These are phyloP conservation scores for Sporisorium iseilematis-ciliati DNA, from an alignment of 1,284 basidiomycete species.

Conservation along the genomic window DNA sequence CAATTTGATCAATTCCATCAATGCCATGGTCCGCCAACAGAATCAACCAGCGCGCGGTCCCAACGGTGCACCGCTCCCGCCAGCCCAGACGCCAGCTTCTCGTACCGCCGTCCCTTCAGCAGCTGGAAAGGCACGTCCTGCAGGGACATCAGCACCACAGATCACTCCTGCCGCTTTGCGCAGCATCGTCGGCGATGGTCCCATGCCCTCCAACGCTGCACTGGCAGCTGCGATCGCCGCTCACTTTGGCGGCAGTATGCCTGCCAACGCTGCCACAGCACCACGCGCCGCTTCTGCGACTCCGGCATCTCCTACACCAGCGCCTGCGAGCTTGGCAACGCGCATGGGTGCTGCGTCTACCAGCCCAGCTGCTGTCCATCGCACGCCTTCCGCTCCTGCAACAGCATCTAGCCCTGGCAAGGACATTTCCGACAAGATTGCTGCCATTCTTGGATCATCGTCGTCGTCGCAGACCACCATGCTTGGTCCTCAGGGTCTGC, in stretches of 20 bases:
- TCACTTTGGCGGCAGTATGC: conserved; percentile 46
- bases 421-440: conserved; percentile 49
- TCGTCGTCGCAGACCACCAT: conserved; percentile 39
- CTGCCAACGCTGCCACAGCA: conserved; percentile 18
- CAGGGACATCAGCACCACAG: conserved; percentile 7
- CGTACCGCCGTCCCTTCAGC: conserved; percentile 1
- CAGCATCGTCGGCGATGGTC: conserved; percentile 50
- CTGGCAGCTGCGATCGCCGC: conserved; percentile 47
- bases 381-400: conserved; percentile 9
- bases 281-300: conserved; percentile 12
- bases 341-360: background rate
- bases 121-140: conserved; percentile 15
- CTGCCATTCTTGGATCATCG: conserved; percentile 44
- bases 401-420: conserved; percentile 19
- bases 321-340: conserved; percentile 5
- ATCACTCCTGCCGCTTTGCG: conserved; percentile 32
- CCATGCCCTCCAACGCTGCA: conserved; percentile 52
- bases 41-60: conserved; percentile 43
- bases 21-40: conserved; percentile 43
- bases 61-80: conserved; percentile 45
- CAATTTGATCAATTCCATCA: conserved; percentile 45
- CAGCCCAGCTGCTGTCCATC: conserved; percentile 1
- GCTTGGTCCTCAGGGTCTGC: conserved; percentile 47
- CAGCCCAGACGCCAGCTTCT: conserved; percentile 17
- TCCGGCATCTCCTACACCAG: conserved; percentile 3